Percentiles rank a stretch among this genome's conserved stretches.
Evolutionary conservation across 2,329 filamentous ascomycete genomes (phyloP).

Genomic region (Xylariaceae sp.): DNA sequence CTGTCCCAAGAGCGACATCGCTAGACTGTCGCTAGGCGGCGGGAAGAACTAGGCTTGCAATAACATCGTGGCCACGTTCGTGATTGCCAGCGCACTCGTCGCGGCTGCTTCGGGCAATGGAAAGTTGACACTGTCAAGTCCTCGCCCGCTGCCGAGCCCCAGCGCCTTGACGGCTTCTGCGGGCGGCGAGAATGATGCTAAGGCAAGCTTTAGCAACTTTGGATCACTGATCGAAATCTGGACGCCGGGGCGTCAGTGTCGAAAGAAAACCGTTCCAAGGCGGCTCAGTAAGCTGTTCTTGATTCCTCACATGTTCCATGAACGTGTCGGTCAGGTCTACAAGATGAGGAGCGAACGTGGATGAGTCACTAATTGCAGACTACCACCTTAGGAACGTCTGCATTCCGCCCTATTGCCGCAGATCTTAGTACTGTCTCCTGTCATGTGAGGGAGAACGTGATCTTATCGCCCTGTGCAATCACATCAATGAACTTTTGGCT

Average conservation of each 20-base stretch:
- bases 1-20: conserved; percentile 50
- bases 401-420: conserved; percentile 59
- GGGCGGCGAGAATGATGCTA: conserved; percentile 9
- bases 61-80: conserved; percentile 52
- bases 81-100: conserved; percentile 52
- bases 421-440: conserved; percentile 54
- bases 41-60: conserved; percentile 53
- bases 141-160: conserved; percentile 55
- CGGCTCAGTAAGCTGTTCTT: conserved; percentile 5
- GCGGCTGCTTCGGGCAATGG: conserved; percentile 62
- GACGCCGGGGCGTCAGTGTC: conserved; percentile 49
- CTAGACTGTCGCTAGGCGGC: conserved; percentile 61
- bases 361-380: conserved; percentile 21
- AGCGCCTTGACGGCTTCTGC: conserved; percentile 58
- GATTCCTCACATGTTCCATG: background rate
- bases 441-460: conserved; percentile 15
- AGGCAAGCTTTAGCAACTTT: conserved; percentile 53
- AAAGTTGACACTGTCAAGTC: conserved; percentile 44
- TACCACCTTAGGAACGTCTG: conserved; percentile 56
- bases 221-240: conserved; percentile 51
- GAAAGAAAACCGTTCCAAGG: conserved; percentile 46
- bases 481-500: conserved; percentile 24
- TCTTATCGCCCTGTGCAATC: conserved; percentile 22
- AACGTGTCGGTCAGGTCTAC: background rate
- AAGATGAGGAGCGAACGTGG: background rate